Evolutionary conservation across 2,329 filamentous ascomycete genomes (phyloP).

Genomic region (Seiridium unicorne): DNA sequence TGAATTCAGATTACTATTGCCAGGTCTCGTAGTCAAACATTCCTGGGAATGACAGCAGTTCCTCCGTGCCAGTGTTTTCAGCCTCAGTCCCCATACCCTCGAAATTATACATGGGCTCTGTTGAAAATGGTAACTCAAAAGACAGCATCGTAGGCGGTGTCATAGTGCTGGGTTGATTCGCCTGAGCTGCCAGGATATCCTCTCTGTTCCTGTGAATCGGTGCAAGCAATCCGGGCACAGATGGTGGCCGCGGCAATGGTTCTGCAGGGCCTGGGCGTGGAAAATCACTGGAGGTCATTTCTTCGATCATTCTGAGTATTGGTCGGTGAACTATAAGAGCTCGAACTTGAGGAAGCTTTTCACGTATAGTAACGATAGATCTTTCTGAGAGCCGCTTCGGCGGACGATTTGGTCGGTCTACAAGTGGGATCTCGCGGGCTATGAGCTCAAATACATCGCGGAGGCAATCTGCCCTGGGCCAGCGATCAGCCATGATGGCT

Average conservation of each 20-base stretch:
- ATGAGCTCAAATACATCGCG: conserved; percentile 33
- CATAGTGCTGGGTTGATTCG: neutral
- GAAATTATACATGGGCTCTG: neutral
- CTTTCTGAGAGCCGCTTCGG: conserved; percentile 7
- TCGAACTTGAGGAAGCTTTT: conserved; percentile 1
- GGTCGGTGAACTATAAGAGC: conserved; percentile 15
- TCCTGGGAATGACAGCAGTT: neutral
- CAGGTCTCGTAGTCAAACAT: neutral
- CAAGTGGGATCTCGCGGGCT: conserved; percentile 19
- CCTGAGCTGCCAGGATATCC: neutral
- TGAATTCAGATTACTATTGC: neutral
- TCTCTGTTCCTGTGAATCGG: neutral
- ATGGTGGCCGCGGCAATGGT: neutral
- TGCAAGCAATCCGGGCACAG: neutral
- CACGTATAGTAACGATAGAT: neutral
- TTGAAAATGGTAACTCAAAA: conserved; percentile 1
- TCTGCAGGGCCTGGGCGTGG: neutral
- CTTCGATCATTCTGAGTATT: conserved; percentile 16
- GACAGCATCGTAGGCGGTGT: neutral
- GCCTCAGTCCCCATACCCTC: neutral
- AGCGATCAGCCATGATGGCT: conserved; percentile 32
- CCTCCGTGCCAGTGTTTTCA: neutral
- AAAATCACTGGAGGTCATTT: conserved; percentile 14
- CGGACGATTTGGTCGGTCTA: conserved; percentile 8
- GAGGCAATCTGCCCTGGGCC: conserved; percentile 31